Percentiles rank a stretch among this genome's conserved stretches.
Conservation (phyloP, 805 yeast genomes). For the Metschnikowia santaceciliae region DNA sequence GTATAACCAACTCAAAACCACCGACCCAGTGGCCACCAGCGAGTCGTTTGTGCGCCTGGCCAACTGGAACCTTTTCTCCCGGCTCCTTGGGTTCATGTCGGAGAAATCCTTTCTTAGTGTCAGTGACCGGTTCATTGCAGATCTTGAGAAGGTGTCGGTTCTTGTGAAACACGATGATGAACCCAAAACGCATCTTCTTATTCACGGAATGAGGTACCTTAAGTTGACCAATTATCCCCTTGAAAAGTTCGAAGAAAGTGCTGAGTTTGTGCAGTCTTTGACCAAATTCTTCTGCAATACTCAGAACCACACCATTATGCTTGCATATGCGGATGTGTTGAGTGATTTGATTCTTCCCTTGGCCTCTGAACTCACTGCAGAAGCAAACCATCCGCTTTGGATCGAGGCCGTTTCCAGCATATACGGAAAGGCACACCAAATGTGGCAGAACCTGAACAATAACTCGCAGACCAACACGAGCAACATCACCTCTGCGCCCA, state of each 20-base stretch:
- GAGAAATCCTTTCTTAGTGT: slow-evolving; percentile 79
- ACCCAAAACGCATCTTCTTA: slow-evolving; percentile 65
- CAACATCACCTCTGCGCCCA: slow-evolving; percentile 3
- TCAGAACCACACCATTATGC: slow-evolving; percentile 58
- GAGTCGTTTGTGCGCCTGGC: slow-evolving; percentile 75
- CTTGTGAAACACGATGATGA: slow-evolving; percentile 34
- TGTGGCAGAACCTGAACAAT: slow-evolving; percentile 28
- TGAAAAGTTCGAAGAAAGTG: slow-evolving; percentile 88
- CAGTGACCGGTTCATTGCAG: slow-evolving; percentile 90
- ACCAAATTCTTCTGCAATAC: slow-evolving; percentile 76
- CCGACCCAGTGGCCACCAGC: slow-evolving; percentile 70
- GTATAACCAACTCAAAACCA: slow-evolving; percentile 80
- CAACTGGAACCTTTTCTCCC: slow-evolving; percentile 91
- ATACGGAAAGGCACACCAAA: slow-evolving; percentile 46
- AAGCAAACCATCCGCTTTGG: slow-evolving; percentile 96
- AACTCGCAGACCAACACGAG: slow-evolving; percentile 2
- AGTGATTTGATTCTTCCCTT: slow-evolving; percentile 72
- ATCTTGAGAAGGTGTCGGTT: slow-evolving; percentile 73
- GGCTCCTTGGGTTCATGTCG: slow-evolving; percentile 86
- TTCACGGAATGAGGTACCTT: slow-evolving; percentile 89
- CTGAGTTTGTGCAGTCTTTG: slow-evolving; percentile 81
- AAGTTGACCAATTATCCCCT: slow-evolving; percentile 78
- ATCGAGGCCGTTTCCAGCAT: slow-evolving; percentile 69
- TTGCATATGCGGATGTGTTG: slow-evolving; percentile 83
- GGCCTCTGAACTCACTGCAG: slow-evolving; percentile 86